Evolutionary conservation across 2,329 filamentous ascomycete genomes (phyloP), one percentile per base, ranked within the genome.

Genomic region (Penicillium italicum): DNA sequence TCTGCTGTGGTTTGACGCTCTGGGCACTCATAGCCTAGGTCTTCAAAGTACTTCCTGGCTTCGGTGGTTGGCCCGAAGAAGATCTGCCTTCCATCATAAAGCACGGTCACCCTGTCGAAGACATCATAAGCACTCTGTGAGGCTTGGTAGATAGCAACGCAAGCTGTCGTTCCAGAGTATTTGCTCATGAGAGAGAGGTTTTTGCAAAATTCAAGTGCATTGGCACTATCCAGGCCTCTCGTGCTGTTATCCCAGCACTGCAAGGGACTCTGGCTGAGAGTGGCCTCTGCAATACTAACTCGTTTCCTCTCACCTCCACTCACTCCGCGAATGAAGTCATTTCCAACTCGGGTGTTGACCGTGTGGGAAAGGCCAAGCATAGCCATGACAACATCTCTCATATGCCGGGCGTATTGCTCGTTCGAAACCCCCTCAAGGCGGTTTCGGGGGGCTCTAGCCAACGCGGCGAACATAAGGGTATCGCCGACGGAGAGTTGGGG

Each of bases 41-140:
- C 72, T 64, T 85, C 82, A 58, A 91, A 90, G 71, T 82, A 91
- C 0, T 63, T 67, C 61, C 80, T 85, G 0, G 87, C 88, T 3
- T 77, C 70, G 4, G 64, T 65, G 0, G 83, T 80, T 0, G 80
- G 80, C 0, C 89, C 89, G 61, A 86, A 91, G 74, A 84, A 91
- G 62, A 91, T 90, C 65, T 90, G 82, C 0, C 85, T 79, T 1
- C 88, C 88, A 61, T 89, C 85, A 64, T 90, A 89, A 0, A 90
- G 75, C 0, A 91, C 83, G 0, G 82, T 77, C 0, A 82, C 82
- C 66, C 89, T 89, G 69, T 90, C 86, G 60, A 90, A 90, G 11
- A 82, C 60, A 36, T 64, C 58, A 7, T 65, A 64, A 8, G 59
- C 57, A 82, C 75, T 65, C 56, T 75, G 70, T 24, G 70, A 67